Evolutionary conservation across 2,329 filamentous ascomycete species (phyloP), one percentile per base, ranked within the genome.

Genomic region (Stachybotrys elegans): DNA sequence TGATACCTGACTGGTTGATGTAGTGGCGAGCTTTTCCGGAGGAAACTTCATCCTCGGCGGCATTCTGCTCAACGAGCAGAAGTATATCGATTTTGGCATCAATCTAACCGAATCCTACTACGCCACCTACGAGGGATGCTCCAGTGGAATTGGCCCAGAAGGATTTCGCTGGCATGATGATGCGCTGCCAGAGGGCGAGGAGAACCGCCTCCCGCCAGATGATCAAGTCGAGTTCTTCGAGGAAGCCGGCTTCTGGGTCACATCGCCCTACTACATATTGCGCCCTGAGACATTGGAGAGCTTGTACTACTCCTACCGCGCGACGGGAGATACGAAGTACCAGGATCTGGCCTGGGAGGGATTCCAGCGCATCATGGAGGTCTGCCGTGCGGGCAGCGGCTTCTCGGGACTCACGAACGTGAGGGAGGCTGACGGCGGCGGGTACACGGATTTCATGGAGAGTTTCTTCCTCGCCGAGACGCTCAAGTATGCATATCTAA

Each of bases 401-500:
- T 94, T 81, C 64, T 77, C 78, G 12, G 73, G 76, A 22, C 68
- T 94, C 44, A 61, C 55, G 0, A 63, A 94, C 58, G 86, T 94
- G 37, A 88, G 86, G 52, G 67, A 65, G 4, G 54, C 57, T 4
- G 72, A 70, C 22, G 87, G 86, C 9, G 86, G 85, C 1, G 64
- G 85, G 1, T 63, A 66, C 0, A 63, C 65, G 34, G 79, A 95
- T 61, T 83, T 84, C 60, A 86, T 92, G 72, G 88, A 95, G 67
- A 91, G 85, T 56, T 95, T 93, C 68, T 83, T 86, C 71, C 89
- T 94, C 62, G 88, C 89, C 0, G 89, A 95, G 70, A 85, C 90
- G 49, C 61, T 95, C 62, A 95, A 95, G 73, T 94, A 94, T 62
- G 70, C 77, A 44, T 94, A 87, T 66, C 61, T 94, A 54, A 86